Base-by-base conservation (phyloP, 148 eudicot species). In the Tetragonia tetragonoides region DNA sequence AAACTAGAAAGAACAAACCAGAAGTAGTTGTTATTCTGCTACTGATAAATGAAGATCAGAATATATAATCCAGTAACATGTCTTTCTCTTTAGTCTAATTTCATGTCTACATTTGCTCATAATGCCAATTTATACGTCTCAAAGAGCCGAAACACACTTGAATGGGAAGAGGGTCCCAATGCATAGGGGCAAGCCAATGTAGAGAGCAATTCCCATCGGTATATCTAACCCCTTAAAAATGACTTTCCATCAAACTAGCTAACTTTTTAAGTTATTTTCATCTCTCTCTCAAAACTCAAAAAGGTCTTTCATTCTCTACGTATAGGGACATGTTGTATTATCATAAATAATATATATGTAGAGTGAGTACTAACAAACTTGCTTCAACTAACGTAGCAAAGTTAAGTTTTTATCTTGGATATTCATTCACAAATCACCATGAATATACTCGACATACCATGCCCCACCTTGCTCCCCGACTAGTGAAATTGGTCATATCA, bases 171-270 rank as follows among this genome's bases (percentile, higher is more conserved):
- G 46, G 57, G 28, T 7, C 53, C 77, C 39, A 20, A 64, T 71
- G 81, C 76, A 78, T 72, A 70, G 81, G 34, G 34, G 34, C 34
- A 28, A 28, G 34, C 34, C 34, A 28, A 28, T 28, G 1, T 28
- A 28, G 34, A 28, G 34, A 28, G 34, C 34, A 28, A 34, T 37
- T 66, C 64, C 54, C n/a, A 28, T 37, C 40, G 64, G 64, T 16
- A 66, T 23, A 74, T 80, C 82, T 74, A 80, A 75, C 78, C 70
- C 83, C 64, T 81, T 38, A 23, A 81, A 39, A 81, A 70, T 81
- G 83, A 81, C 83, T 11, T 70, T 64, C 40, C 83, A 81, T 81
- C 82, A 68, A 79, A 79, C 77, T 74, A 60, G 3, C 28, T 40
- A 2, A 34, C 6, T 28, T 78, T 24, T 6, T 28, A 28, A 11